phyloP scores from a whole-genome alignment of 257 asterid genomes.

The Cordia subcordata region DNA sequence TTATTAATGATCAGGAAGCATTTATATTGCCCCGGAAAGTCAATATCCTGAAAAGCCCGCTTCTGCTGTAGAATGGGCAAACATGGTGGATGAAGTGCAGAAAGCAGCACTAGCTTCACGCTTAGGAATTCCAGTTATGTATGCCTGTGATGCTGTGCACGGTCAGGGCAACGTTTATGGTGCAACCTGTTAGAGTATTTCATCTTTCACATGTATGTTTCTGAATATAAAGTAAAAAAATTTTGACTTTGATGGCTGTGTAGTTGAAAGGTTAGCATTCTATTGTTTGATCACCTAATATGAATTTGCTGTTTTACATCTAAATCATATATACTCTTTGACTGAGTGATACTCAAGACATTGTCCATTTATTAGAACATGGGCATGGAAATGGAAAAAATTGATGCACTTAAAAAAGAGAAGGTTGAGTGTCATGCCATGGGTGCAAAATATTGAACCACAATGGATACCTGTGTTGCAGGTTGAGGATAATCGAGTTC shows the following conservation, averaged over 20 bases:
- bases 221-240: no score
- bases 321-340: no score
- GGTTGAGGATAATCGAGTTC: no score
- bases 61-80: slow-evolving; percentile 30
- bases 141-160: slow-evolving; percentile 37
- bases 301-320: no score
- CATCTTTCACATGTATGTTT: neutral
- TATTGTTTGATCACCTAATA: no score
- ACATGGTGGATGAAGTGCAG: slow-evolving; percentile 35
- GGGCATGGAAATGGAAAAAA: no score
- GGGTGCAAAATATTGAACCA: no score
- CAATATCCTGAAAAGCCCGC: neutral
- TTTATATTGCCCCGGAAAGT: neutral
- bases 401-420: no score
- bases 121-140: slow-evolving; percentile 34
- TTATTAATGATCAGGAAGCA: neutral
- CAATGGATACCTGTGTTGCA: no score
- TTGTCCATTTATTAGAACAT: no score
- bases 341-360: no score
- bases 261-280: neutral
- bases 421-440: no score
- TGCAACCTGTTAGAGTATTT: slow-evolving; percentile 23
- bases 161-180: slow-evolving; percentile 37
- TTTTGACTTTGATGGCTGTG: neutral
- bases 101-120: slow-evolving; percentile 35